Percentiles rank a stretch among this genome's conserved stretches.
phyloP scores from a whole-genome alignment of 1,139 yeast species.

The Hemisphaericaspora xylofermentans region DNA sequence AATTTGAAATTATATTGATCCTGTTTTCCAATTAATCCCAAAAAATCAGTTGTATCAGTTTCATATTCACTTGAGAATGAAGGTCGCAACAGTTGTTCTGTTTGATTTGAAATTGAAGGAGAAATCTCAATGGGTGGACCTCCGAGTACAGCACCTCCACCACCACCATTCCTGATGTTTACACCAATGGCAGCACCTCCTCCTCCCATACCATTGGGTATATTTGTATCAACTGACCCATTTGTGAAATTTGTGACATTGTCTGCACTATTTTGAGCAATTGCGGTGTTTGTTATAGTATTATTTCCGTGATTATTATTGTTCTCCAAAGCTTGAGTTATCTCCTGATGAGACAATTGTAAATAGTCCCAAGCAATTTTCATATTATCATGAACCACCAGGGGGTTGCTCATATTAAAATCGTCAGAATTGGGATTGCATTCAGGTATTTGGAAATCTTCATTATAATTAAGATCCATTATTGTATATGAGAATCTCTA shows the following conservation, averaged over 20 bases:
- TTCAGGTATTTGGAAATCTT: constrained; percentile 4
- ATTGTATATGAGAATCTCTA: not conserved
- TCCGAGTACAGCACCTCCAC: not conserved
- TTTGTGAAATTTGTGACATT: not conserved
- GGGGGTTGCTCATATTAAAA: not conserved
- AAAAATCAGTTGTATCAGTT: constrained; percentile 14
- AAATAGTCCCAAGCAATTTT: constrained; percentile 5
- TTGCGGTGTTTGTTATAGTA: not conserved
- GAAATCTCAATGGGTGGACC: constrained; percentile 9
- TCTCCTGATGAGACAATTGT: constrained; percentile 2
- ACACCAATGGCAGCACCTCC: too few species aligned
- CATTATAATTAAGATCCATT: constrained; percentile 8
- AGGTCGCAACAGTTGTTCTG: constrained; percentile 14
- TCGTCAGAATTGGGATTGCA: not conserved
- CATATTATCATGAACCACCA: not conserved
- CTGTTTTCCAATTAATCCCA: constrained; percentile 12
- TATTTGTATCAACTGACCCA: not conserved
- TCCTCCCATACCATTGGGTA: not conserved
- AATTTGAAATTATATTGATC: constrained; percentile 3
- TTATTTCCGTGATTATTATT: not conserved
- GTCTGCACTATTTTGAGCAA: not conserved
- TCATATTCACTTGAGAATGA: constrained; percentile 16
- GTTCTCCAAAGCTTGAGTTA: constrained; percentile 3
- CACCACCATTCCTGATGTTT: not conserved
- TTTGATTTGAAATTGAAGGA: constrained; percentile 14